A percentile compares a stretch with the other conserved stretches of the same genome.
These are phyloP conservation scores for Voacanga thouarsii DNA, from an alignment of 257 asterid genomes.

Conservation along the genomic window DNA sequence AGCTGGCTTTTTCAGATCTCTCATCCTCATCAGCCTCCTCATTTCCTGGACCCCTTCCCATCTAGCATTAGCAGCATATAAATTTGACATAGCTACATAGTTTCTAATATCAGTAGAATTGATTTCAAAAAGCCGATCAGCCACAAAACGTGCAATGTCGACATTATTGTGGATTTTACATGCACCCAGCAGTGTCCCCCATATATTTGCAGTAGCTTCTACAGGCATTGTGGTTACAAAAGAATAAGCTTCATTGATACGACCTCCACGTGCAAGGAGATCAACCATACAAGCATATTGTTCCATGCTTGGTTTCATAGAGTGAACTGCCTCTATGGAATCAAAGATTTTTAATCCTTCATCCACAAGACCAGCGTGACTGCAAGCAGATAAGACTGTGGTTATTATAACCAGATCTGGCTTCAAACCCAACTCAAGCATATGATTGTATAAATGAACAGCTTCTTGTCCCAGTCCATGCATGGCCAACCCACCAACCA, in stretches of 20 bases:
- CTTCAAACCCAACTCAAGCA: constrained; percentile 56
- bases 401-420: constrained; percentile 76
- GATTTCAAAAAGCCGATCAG: constrained; percentile 38
- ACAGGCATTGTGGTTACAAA: constrained; percentile 55
- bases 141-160: constrained; percentile 47
- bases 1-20: constrained; percentile 76
- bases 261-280: constrained; percentile 78
- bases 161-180: constrained; percentile 70
- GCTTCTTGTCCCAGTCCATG: constrained; percentile 82
- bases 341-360: constrained; percentile 61
- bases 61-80: constrained; percentile 72
- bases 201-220: constrained; percentile 54
- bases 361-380: constrained; percentile 72
- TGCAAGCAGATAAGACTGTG: constrained; percentile 74
- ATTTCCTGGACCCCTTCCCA: constrained; percentile 81
- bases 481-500: constrained; percentile 87
- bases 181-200: constrained; percentile 79
- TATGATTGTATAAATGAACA: constrained; percentile 39
- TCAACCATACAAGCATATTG: constrained; percentile 82
- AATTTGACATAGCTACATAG: constrained; percentile 64
- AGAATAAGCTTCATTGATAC: constrained; percentile 56
- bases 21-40: constrained; percentile 62
- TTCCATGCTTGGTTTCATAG: constrained; percentile 65
- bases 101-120: constrained; percentile 57
- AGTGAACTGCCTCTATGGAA: constrained; percentile 47